phyloP scores from a whole-genome alignment of 768 basidiomycete genomes.

The Amanita rubescens region DNA sequence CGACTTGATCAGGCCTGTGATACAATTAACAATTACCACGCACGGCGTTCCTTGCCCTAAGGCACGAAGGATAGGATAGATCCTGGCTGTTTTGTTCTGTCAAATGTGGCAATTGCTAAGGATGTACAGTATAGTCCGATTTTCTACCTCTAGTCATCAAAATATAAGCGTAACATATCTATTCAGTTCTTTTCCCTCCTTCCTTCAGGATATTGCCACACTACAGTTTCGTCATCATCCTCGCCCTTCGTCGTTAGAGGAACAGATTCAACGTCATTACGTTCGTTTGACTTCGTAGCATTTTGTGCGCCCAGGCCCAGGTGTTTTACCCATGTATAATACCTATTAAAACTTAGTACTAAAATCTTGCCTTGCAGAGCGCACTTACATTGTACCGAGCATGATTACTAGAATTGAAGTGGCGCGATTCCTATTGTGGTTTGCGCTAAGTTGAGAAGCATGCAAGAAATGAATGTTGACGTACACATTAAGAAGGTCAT shows the following conservation, averaged over 20 bases:
- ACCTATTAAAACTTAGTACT: conserved; percentile 22
- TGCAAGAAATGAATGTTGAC: conserved; percentile 19
- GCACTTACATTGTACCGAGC: conserved; percentile 54
- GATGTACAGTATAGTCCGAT: no score
- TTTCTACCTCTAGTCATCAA: no score
- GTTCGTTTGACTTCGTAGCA: conserved; percentile 12
- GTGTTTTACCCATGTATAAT: conserved; percentile 48
- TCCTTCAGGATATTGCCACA: neutral
- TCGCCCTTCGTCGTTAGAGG: conserved; percentile 1
- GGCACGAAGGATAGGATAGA: no score
- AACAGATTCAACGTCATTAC: conserved; percentile 7
- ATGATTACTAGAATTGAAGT: conserved; percentile 62
- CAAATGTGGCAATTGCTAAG: no score
- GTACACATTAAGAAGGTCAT: conserved; percentile 66
- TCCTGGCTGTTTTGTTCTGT: no score
- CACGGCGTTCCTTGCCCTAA: no score
- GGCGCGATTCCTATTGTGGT: conserved; percentile 48
- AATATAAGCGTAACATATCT: no score
- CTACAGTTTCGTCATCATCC: conserved; percentile 1
- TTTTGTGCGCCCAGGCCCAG: conserved; percentile 8
- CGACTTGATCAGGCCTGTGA: no score
- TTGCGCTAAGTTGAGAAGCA: neutral
- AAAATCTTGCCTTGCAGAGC: neutral
- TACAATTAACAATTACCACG: no score
- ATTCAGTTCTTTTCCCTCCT: neutral